Conservation (phyloP, 1,284 basidiomycete species). For the Microbotryum scabiosae region DNA sequence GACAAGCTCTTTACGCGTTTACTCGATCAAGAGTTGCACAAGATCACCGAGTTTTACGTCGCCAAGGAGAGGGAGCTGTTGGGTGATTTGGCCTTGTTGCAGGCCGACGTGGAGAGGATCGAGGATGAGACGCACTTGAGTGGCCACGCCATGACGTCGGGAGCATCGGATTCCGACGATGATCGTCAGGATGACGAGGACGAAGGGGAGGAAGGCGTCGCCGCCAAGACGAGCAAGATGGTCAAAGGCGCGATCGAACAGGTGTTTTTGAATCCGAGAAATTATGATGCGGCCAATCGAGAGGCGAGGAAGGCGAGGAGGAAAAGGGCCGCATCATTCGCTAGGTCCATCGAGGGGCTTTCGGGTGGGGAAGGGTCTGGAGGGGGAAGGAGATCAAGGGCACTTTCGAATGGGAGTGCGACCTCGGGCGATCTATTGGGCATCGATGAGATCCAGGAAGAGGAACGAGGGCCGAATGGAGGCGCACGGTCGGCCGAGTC, state of each 20-base stretch:
- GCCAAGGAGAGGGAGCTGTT: conserved; percentile 63
- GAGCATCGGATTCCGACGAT: conserved; percentile 46
- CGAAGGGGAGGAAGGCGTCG: conserved; percentile 51
- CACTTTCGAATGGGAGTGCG: conserved; percentile 7
- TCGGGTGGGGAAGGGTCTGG: background rate
- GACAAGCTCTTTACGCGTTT: conserved; percentile 57
- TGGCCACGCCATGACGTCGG: conserved; percentile 48
- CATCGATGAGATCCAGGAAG: conserved; percentile 6
- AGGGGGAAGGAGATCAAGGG: background rate
- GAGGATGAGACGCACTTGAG: conserved; percentile 50
- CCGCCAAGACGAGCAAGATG: conserved; percentile 18
- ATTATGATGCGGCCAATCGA: conserved; percentile 21
- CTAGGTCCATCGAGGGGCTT: conserved; percentile 25
- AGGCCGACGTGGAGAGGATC: conserved; percentile 51
- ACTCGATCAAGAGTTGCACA: conserved; percentile 73
- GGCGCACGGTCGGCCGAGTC: conserved; percentile 37
- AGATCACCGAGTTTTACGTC: conserved; percentile 74
- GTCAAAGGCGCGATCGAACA: conserved; percentile 21
- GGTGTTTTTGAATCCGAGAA: conserved; percentile 22
- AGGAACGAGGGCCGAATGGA: background rate
- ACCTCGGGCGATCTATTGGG: conserved; percentile 23
- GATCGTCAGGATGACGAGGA: conserved; percentile 57
- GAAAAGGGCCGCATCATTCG: conserved; percentile 31
- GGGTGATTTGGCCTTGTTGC: conserved; percentile 55
- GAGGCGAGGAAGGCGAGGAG: conserved; percentile 29